Percentiles rank a stretch among this genome's conserved stretches.
phyloP scores from a whole-genome alignment of 2,329 filamentous ascomycete species.

The Xylariaceae sp. region DNA sequence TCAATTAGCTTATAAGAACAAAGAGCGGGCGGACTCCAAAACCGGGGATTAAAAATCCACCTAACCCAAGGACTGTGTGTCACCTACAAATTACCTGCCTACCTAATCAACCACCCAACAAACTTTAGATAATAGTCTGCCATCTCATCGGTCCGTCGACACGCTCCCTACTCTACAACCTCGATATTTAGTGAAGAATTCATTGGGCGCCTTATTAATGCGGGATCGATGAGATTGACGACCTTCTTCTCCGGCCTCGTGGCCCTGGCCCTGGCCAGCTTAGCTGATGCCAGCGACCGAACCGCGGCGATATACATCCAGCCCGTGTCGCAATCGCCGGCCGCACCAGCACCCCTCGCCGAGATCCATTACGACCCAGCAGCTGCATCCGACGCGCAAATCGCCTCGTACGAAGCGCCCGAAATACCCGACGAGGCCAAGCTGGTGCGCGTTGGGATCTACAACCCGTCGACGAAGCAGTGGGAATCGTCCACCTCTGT shows the following conservation, averaged over 20 bases:
- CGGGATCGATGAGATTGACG: slow-evolving; percentile 45
- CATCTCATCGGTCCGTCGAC: slow-evolving; percentile 4
- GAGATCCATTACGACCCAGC: slow-evolving; percentile 58
- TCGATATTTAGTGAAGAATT: neutral
- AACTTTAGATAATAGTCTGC: neutral
- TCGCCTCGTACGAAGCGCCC: slow-evolving; percentile 60
- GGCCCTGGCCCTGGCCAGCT: slow-evolving; percentile 40
- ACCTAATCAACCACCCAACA: slow-evolving; percentile 1
- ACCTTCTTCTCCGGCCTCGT: slow-evolving; percentile 47
- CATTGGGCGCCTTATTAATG: slow-evolving; percentile 8
- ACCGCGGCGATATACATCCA: slow-evolving; percentile 59
- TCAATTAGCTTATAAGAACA: slow-evolving; percentile 10
- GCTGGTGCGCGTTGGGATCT: slow-evolving; percentile 63
- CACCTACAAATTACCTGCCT: too few relatives aligned
- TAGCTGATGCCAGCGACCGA: slow-evolving; percentile 43
- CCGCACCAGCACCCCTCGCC: slow-evolving; percentile 51
- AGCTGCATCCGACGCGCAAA: slow-evolving; percentile 46
- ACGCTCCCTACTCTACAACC: slow-evolving; percentile 1
- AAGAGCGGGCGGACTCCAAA: slow-evolving; percentile 10
- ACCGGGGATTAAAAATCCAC: slow-evolving; percentile 11
- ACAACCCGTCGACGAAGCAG: slow-evolving; percentile 47
- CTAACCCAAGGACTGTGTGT: slow-evolving; percentile 10
- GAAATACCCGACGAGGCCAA: slow-evolving; percentile 48
- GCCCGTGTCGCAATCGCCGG: slow-evolving; percentile 43
- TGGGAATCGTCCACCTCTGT: slow-evolving; percentile 62